phyloP scores from a whole-genome alignment of 2,329 filamentous ascomycete genomes.

The Neofusicoccum sp. region DNA sequence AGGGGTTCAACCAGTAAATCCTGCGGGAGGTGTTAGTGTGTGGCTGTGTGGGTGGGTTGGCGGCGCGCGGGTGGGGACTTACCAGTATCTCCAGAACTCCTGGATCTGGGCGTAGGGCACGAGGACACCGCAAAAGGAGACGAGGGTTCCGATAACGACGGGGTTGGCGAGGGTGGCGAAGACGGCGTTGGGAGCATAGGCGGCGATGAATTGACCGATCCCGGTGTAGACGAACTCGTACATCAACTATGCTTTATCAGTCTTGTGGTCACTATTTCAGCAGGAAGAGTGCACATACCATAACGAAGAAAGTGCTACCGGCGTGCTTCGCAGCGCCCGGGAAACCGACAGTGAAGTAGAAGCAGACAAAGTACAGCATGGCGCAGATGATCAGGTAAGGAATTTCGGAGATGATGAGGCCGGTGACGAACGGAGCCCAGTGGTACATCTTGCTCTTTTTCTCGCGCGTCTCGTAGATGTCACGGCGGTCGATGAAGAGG shows the following conservation, averaged over 20 bases:
- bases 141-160: conserved; percentile 35
- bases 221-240: conserved; percentile 59
- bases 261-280: background rate
- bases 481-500: conserved; percentile 47
- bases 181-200: conserved; percentile 46
- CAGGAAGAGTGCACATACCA: background rate
- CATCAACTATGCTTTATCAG: conserved; percentile 38
- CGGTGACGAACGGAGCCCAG: conserved; percentile 22
- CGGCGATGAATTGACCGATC: conserved; percentile 59
- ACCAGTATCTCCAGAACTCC: conserved; percentile 43
- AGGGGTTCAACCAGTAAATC: conserved; percentile 45
- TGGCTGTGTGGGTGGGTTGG: background rate
- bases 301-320: conserved; percentile 46
- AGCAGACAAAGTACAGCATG: conserved; percentile 50
- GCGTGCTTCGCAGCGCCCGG: conserved; percentile 48
- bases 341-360: conserved; percentile 46
- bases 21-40: background rate
- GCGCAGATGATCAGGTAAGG: conserved; percentile 51
- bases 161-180: conserved; percentile 52
- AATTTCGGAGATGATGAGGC: conserved; percentile 48
- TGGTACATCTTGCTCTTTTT: conserved; percentile 24
- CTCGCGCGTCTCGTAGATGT: conserved; percentile 26
- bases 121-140: conserved; percentile 39
- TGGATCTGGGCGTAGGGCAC: conserved; percentile 37
- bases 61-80: background rate